Conservation (phyloP, 2,329 filamentous ascomycete genomes). For the Davidsoniella virescens region DNA sequence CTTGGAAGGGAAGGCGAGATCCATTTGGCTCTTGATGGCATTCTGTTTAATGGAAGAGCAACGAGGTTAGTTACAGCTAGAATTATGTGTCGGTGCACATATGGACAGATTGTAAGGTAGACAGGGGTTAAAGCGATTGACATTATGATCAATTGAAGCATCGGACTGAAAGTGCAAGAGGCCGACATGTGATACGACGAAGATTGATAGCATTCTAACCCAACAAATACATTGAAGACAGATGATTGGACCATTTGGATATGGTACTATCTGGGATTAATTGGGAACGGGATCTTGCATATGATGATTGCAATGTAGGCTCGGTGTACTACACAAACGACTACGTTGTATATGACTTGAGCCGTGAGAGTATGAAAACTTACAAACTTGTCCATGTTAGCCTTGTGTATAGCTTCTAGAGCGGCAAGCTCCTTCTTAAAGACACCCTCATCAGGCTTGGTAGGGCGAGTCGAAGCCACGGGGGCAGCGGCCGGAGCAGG, state of each 20-base stretch:
- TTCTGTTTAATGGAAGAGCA: conserved; percentile 38
- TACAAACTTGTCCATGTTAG: conserved; percentile 46
- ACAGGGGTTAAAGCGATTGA: no score
- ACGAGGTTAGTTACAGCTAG: no score
- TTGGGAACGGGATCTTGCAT: conserved; percentile 10
- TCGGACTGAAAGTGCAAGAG: no score
- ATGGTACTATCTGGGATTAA: no score
- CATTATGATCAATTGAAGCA: no score
- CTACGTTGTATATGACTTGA: no score
- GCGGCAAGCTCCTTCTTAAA: conserved; percentile 67
- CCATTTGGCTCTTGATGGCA: conserved; percentile 74
- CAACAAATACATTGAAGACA: background rate
- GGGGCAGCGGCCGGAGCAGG: conserved; percentile 26
- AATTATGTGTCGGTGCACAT: no score
- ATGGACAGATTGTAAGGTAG: no score
- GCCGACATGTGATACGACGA: no score
- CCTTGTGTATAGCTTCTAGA: conserved; percentile 75
- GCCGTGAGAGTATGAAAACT: conserved; percentile 14
- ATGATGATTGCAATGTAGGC: background rate
- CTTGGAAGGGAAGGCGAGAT: conserved; percentile 58
- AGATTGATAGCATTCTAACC: conserved; percentile 11
- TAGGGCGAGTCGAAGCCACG: conserved; percentile 36
- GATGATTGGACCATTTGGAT: no score
- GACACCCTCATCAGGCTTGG: conserved; percentile 72
- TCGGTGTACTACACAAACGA: conserved; percentile 8